Conservation (phyloP, 140 eudicot genomes). For the Cichorium intybus region DNA sequence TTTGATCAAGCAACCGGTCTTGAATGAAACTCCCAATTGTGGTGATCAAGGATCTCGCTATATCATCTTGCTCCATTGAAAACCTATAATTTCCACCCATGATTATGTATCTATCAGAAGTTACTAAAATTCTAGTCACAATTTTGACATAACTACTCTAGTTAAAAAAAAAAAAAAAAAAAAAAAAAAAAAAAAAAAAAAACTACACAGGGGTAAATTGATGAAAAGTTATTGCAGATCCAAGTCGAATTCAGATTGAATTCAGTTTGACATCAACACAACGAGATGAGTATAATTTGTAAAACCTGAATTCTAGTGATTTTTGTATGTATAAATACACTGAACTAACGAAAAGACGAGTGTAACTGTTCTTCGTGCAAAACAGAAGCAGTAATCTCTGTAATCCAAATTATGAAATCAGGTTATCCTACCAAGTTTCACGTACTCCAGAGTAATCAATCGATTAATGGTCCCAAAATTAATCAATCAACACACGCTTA, state of each 20-base stretch:
- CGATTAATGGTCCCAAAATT: not conserved
- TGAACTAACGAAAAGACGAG: not conserved
- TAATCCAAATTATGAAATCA: not conserved
- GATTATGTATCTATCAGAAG: slow-evolving; percentile 9
- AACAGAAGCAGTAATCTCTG: not conserved
- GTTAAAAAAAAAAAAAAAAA: too few relatives aligned
- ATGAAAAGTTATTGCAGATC: not conserved
- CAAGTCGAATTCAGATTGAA: not conserved
- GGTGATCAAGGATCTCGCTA: slow-evolving; percentile 50
- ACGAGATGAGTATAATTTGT: not conserved
- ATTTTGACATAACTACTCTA: not conserved
- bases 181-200: too few relatives aligned
- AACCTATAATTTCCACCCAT: slow-evolving; percentile 50
- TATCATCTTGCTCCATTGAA: slow-evolving; percentile 58
- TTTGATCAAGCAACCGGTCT: slow-evolving; percentile 57
- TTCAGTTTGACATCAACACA: not conserved
- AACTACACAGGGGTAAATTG: not conserved
- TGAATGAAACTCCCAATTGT: slow-evolving; percentile 61
- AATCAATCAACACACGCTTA: slow-evolving; percentile 6
- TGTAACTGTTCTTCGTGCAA: not conserved
- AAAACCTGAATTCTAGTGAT: not conserved
- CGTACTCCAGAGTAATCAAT: not conserved
- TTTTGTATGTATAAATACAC: not conserved
- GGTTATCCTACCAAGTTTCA: not conserved
- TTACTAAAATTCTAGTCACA: not conserved